A percentile compares a stretch with the other conserved stretches of the same genome.
These are phyloP conservation scores for Penicillium paneum DNA, from an alignment of 2,329 filamentous ascomycete species.

Conservation along the genomic window DNA sequence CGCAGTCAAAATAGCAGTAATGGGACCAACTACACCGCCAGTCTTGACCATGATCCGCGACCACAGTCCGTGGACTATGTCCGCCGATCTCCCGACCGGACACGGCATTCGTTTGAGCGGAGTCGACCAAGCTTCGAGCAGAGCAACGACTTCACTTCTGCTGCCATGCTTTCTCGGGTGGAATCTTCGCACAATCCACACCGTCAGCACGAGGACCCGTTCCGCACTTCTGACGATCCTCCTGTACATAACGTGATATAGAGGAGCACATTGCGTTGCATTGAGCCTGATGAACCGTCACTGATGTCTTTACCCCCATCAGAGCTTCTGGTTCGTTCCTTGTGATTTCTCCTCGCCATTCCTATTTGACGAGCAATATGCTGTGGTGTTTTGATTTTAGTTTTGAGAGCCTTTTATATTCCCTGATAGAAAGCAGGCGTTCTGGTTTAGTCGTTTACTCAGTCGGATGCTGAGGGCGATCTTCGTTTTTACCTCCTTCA, in stretches of 20 bases:
- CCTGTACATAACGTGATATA: slow-evolving; percentile 32
- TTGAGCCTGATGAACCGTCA: slow-evolving; percentile 28
- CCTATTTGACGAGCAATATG: slow-evolving; percentile 25
- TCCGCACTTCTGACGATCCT: slow-evolving; percentile 34
- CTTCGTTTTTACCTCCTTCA: slow-evolving; percentile 13
- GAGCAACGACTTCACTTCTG: slow-evolving; percentile 87
- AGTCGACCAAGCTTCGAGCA: slow-evolving; percentile 80
- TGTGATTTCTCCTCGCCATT: slow-evolving; percentile 16
- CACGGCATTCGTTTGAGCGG: slow-evolving; percentile 82
- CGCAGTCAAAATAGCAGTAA: slow-evolving; percentile 88
- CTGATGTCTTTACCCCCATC: slow-evolving; percentile 27
- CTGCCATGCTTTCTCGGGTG: slow-evolving; percentile 76
- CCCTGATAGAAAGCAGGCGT: slow-evolving; percentile 41
- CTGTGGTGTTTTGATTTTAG: slow-evolving; percentile 19
- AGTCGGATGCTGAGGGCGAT: slow-evolving; percentile 33
- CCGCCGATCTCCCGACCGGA: slow-evolving; percentile 77
- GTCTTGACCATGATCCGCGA: slow-evolving; percentile 49
- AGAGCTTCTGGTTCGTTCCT: slow-evolving; percentile 32
- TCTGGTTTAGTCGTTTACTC: slow-evolving; percentile 31
- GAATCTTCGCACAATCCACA: slow-evolving; percentile 60
- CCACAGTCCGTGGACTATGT: slow-evolving; percentile 58
- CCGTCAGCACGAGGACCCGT: slow-evolving; percentile 33
- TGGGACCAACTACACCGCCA: slow-evolving; percentile 79
- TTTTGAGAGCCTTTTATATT: slow-evolving; percentile 35
- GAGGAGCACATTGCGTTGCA: slow-evolving; percentile 23